Base-by-base conservation (phyloP, 805 yeast genomes). In the Scheffersomyces lignosus region DNA sequence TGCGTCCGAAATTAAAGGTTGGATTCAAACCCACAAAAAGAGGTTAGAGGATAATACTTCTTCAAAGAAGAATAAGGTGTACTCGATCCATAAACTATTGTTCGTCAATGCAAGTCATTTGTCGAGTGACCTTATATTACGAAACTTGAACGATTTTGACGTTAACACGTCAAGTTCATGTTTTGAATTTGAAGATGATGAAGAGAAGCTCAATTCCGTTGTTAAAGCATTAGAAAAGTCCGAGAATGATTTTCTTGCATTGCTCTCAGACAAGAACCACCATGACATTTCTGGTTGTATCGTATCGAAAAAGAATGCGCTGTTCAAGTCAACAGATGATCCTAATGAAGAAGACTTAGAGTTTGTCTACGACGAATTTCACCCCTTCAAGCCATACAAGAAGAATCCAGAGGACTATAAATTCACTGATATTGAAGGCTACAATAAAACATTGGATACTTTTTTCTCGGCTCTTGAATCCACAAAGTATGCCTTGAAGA, bases 391-490 rank as follows among this genome's bases (percentile, higher is more conserved):
- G 31, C 88, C 89, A 2, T 51, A 54, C 37, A 60, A 73, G 34
- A 67, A 58, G 8, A 58, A 62, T 7, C 47, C 47, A 2, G 70
- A 62, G 6, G 47, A 49, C 12, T 58, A 52, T 33, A 62, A 65
- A 15, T 52, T 80, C 15, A 66, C 74, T 2, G 66, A 64, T 14
- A 61, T 79, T 10, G 60, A 65, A 5, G 89, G 93, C 0, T 91
- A 88, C 58, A 90, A 88, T 54, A 75, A 77, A 40, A 83, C 97
- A 0, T 71, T 91, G 15, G 99, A 91, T 59, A 70, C 66, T 27
- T 91, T 86, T 54, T 91, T 86, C 56, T 87, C 96, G 0, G 81
- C 91, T 0, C 68, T 90, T 12, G 96, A 91, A 53, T 80, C 95
- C 3, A 79, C 88, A 3, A 87, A 87, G 51, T 78, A 81, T 50